These are phyloP conservation scores for Trametes sp. DNA, from an alignment of 1,284 basidiomycete species.

Conservation along the genomic window DNA sequence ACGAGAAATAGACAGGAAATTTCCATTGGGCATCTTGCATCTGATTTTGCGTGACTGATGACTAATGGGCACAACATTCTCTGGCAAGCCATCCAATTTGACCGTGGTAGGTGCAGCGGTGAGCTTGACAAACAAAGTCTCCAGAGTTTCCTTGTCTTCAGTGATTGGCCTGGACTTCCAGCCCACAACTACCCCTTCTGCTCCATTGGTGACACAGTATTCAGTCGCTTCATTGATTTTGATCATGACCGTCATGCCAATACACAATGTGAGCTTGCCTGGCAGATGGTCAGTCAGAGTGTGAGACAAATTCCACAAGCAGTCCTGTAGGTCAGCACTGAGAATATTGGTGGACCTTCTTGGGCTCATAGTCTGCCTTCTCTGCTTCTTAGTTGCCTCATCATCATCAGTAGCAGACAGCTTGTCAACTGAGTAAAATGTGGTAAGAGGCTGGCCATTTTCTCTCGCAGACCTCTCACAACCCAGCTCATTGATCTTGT, in stretches of 20 bases:
- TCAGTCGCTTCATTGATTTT: neutral
- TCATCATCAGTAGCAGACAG: neutral
- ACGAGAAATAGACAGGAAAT: neutral
- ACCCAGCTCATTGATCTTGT: conserved; percentile 20
- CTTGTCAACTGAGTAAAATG: neutral
- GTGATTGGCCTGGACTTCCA: neutral
- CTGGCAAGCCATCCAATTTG: neutral
- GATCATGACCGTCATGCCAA: neutral
- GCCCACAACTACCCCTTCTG: neutral
- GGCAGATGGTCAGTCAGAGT: neutral
- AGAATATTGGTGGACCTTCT: neutral
- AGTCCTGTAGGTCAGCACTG: neutral
- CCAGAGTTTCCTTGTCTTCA: neutral
- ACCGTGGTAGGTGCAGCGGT: neutral
- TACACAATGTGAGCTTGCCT: neutral
- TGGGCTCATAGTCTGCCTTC: neutral
- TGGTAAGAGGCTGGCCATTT: neutral
- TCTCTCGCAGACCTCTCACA: neutral
- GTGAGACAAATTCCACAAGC: neutral
- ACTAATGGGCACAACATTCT: neutral
- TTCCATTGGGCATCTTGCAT: conserved; percentile 4
- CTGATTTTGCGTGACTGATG: neutral
- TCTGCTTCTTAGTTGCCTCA: neutral
- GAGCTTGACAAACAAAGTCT: neutral
- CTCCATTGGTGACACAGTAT: neutral